Base-by-base conservation (phyloP, 352 stramenopile genomes). In the Phytophthora melonis region DNA sequence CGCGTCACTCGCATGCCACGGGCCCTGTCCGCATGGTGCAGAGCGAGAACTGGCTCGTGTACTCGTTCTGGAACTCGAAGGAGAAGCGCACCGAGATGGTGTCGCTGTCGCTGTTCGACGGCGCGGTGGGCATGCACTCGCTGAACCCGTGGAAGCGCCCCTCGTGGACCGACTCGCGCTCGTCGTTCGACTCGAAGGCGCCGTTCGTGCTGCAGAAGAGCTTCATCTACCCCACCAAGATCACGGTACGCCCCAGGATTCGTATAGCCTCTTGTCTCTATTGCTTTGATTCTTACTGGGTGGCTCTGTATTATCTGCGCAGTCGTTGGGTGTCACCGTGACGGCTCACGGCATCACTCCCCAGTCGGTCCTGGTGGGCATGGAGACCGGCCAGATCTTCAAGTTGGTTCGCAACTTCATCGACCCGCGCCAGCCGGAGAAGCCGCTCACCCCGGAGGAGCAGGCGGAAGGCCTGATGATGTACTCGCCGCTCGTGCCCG, bases 21-120 rank as follows among this genome's bases (percentile, higher is more conserved):
- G 77, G 79, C 10, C 84, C 83, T 36, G 81, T 95, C 13, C 82
- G 82, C 21, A 93, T 96, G 76, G 80, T 87, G 60, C 87, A 96
- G 77, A 95, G 90, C 58, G 98, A 99, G 66, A 99, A 99, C 77
- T 99, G 93, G 94, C 78, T 99, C 9, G 89, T 99, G 36, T 99
- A 99, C 70, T 91, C 97, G 30, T 99, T 95, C 83, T 98, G 95
- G 87, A 99, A 98, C 79, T 70, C 82, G 0, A 95, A 95, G 72
- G 87, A 93, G 43, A 96, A 94, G 69, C 88, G 87, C 58, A 95
- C 87, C 1, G 89, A 95, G 61, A 50, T 97, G 52, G 88, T 94
- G 53, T 95, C 89, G 54, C 55, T 97, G n/a, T 86, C 85, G 49
- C 84, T 99, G 8, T 98, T 98, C 73, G 98, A 99, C 58, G 97